A percentile compares a stretch with the other conserved stretches of the same genome.
Conservation (phyloP, 352 stramenopile genomes). For the Pythium utonaiense region DNA sequence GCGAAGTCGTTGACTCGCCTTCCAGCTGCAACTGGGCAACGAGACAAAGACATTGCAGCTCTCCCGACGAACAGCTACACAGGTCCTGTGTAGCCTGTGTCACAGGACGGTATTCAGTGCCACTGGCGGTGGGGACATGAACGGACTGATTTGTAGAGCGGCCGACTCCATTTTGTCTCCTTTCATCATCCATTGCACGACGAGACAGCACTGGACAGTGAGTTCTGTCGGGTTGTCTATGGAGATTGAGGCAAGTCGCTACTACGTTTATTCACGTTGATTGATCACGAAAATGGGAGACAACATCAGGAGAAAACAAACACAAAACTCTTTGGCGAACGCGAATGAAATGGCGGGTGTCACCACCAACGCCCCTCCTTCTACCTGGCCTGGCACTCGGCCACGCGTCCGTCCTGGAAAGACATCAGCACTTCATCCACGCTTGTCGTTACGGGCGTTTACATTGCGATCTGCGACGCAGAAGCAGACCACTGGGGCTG, state of each 20-base stretch:
- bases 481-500: conserved; percentile 23
- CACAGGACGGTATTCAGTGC: too few relatives aligned
- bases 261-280: background rate
- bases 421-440: background rate
- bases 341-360: background rate
- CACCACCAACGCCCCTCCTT: background rate
- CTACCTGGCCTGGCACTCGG: background rate
- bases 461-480: conserved; percentile 23
- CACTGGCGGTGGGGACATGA: too few relatives aligned
- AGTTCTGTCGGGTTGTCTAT: too few relatives aligned
- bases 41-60: background rate
- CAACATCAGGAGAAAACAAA: background rate
- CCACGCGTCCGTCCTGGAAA: background rate
- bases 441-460: background rate
- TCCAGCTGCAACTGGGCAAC: background rate
- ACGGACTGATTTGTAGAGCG: too few relatives aligned
- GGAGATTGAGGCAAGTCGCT: background rate
- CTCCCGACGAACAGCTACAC: too few relatives aligned
- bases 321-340: background rate
- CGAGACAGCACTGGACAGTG: too few relatives aligned
- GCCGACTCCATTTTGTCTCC: too few relatives aligned
- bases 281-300: conserved; percentile 1
- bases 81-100: too few relatives aligned
- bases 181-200: too few relatives aligned
- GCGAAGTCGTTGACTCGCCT: background rate